A percentile compares a stretch with the other conserved stretches of the same genome.
These are phyloP conservation scores for Pythium phragmitis DNA, from an alignment of 352 stramenopile genomes.

Conservation along the genomic window DNA sequence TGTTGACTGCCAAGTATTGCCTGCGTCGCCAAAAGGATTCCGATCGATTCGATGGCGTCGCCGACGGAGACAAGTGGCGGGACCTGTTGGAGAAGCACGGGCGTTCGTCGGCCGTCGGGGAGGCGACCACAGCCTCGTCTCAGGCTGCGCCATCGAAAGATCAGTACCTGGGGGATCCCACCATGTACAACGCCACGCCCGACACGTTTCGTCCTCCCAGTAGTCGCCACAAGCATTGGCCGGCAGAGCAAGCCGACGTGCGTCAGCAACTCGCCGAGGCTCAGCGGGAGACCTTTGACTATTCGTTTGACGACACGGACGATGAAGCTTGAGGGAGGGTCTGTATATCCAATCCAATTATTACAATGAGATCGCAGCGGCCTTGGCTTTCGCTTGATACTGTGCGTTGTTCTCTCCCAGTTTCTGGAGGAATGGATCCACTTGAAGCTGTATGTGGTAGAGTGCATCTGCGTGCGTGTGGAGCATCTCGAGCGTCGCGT, in stretches of 20 bases:
- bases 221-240: background rate
- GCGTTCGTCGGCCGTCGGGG: background rate
- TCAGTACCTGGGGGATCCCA: conserved; percentile 13
- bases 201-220: conserved; percentile 23
- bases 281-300: conserved; percentile 35
- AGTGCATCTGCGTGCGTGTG: conserved; percentile 41
- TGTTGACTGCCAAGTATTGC: conserved; percentile 14
- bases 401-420: conserved; percentile 46
- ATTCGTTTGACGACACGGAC: conserved; percentile 32
- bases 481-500: conserved; percentile 44
- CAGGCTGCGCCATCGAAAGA: background rate
- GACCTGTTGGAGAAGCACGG: conserved; percentile 9
- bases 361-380: conserved; percentile 17
- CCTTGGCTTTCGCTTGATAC: conserved; percentile 40
- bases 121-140: background rate
- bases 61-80: conserved; percentile 11
- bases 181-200: conserved; percentile 14
- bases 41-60: background rate
- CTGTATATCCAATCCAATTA: conserved; percentile 2
- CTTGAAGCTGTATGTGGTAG: conserved; percentile 44
- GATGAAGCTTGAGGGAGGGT: conserved; percentile 22
- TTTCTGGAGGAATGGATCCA: conserved; percentile 42
- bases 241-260: conserved; percentile 5
- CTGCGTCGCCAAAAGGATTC: conserved; percentile 14
- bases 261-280: conserved; percentile 34